Conservation (phyloP, 1,284 basidiomycete species). For the Agaricales sp. region DNA sequence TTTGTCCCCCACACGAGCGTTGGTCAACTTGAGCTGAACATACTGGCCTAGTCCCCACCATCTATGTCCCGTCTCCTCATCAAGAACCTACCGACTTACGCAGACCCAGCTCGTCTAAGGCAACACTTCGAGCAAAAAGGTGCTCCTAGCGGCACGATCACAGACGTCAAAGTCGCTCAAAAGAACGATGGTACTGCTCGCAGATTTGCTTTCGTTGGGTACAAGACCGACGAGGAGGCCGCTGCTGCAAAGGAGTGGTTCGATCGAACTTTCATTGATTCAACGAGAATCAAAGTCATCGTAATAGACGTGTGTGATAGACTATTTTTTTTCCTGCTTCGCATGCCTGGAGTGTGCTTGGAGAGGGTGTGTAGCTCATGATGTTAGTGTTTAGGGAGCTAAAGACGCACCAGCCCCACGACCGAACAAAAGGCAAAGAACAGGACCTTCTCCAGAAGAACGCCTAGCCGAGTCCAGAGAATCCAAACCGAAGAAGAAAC, state of each 20-base stretch:
- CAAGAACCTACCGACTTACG: constrained; percentile 76
- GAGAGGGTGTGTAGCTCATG: constrained; percentile 7
- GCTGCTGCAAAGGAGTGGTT: constrained; percentile 74
- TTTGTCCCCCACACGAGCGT: too few relatives aligned
- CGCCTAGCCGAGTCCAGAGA: constrained; percentile 7
- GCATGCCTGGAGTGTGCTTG: too few relatives aligned
- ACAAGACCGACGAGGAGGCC: constrained; percentile 76
- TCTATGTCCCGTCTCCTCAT: constrained; percentile 86
- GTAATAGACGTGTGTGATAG: constrained; percentile 72
- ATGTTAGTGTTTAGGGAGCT: constrained; percentile 32
- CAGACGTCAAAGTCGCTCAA: constrained; percentile 79
- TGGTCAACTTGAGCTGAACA: too few relatives aligned
- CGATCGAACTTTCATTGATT: constrained; percentile 73
- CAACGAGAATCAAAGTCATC: constrained; percentile 66
- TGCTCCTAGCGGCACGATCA: constrained; percentile 64
- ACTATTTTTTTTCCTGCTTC: constrained; percentile 5
- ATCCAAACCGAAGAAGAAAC: constrained; percentile 11
- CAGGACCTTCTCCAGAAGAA: constrained; percentile 30
- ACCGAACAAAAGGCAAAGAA: constrained; percentile 59
- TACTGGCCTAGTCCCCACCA: too few relatives aligned
- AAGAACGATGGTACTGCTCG: constrained; percentile 75
- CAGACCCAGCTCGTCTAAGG: constrained; percentile 57
- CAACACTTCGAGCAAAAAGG: constrained; percentile 59
- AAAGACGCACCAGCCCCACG: constrained; percentile 55
- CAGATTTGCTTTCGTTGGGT: constrained; percentile 90